Base-by-base conservation (phyloP, 2,329 filamentous ascomycete genomes). In the Pseudogymnoascus sp. region DNA sequence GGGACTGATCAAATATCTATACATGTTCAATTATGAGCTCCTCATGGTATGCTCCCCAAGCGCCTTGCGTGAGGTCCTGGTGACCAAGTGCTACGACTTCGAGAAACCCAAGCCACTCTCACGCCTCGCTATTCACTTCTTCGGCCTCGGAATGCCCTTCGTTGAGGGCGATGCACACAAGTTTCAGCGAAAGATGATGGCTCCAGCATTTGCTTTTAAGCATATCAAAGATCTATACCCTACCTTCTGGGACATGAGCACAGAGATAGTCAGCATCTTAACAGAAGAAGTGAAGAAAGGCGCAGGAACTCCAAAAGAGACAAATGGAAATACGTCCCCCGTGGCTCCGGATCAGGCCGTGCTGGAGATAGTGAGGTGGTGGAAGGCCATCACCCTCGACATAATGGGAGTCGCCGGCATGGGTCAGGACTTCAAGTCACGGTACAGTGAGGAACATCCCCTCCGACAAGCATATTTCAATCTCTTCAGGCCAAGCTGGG, bases 101-200 rank as follows among this genome's bases (percentile, higher is more conserved):
- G 71, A 80, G 53, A 91, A 91, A 71, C 87, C 88, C 0, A 62
- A 69, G 1, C 79, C 81, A 1, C 76, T 93, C 4, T 83, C 81
- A 1, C 80, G 84, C 24, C 78, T 92, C 26, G 40, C 40, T 5
- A 42, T 21, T 21, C 40, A 42, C 16, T 42, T 42, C 19, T 78
- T 93, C 11, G 88, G 90, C 7, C 76, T 87, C 13, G 89, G 90
- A 8, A 77, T 93, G 13, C 76, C 97, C 40, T 78, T 97, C 10
- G 89, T 91, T 1, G 93, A 97, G 75, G 93, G 93, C 19, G 90
- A 96, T 11, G 90, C 93, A 70, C 93, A 97, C 74, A 95, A 89
- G 77, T 78, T 84, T 69, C 89, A 92, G 76, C 83, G 93, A 53
- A 92, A 89, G 72, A 86, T 87, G 64, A 82, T 96, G 16, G 84